Percentiles rank a stretch among this genome's conserved stretches.
These are phyloP conservation scores for Lachnellula occidentalis DNA, from an alignment of 2,329 filamentous ascomycete species.

Conservation along the genomic window DNA sequence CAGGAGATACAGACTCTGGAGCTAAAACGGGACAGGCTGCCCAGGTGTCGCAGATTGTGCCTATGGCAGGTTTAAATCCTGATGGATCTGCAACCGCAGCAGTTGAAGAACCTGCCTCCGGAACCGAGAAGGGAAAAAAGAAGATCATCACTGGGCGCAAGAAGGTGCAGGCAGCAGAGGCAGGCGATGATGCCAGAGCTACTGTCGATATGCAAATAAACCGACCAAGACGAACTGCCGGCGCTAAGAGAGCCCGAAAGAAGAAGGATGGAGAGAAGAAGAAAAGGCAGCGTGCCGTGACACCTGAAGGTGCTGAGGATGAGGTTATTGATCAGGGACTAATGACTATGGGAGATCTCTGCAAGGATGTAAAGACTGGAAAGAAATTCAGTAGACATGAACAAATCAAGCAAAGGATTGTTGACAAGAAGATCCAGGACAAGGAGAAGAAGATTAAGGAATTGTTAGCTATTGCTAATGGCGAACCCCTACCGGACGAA, in stretches of 20 bases:
- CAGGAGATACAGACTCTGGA: constrained; percentile 5
- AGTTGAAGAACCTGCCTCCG: constrained; percentile 14
- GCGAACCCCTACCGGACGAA: constrained; percentile 17
- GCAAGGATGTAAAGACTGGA: constrained; percentile 63
- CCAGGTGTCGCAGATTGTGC: constrained; percentile 18
- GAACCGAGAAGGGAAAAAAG: constrained; percentile 18
- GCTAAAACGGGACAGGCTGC: constrained; percentile 5
- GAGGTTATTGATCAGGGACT: constrained; percentile 59
- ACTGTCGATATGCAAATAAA: constrained; percentile 23
- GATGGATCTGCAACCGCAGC: constrained; percentile 24
- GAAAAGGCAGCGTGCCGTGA: constrained; percentile 31
- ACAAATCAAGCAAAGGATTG: constrained; percentile 64
- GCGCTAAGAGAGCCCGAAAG: constrained; percentile 21
- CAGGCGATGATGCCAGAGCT: constrained; percentile 20
- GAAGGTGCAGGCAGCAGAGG: constrained; percentile 19
- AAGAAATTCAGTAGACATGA: constrained; percentile 71
- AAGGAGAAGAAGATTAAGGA: constrained; percentile 10
- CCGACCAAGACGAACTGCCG: constrained; percentile 13
- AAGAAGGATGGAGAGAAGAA: constrained; percentile 30
- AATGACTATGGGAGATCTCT: constrained; percentile 69
- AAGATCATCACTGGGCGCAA: constrained; percentile 14
- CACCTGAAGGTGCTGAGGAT: constrained; percentile 59
- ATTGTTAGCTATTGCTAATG: constrained; percentile 19
- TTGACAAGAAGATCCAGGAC: constrained; percentile 35
- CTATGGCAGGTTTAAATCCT: constrained; percentile 21